These are phyloP conservation scores for Aethionema arabicum DNA, from an alignment of 345 rosid species.

Conservation along the genomic window DNA sequence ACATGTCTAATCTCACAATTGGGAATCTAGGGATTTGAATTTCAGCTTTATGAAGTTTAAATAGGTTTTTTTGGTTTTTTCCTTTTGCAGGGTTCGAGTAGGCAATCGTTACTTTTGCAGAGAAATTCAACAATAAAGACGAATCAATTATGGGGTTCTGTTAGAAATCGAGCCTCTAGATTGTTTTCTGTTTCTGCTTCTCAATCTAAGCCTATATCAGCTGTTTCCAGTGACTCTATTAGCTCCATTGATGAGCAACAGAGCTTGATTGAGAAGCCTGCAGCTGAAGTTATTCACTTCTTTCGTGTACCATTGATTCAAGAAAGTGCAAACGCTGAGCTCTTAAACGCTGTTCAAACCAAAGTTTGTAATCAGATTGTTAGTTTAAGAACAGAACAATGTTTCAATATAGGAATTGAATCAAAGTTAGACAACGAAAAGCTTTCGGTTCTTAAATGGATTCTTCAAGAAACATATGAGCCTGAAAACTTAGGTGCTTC, in stretches of 20 bases:
- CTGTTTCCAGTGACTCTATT: conserved; percentile 41
- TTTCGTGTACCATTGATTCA: conserved; percentile 77
- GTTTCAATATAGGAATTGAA: conserved; percentile 71
- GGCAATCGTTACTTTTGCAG: conserved; percentile 55
- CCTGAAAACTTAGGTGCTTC: conserved; percentile 70
- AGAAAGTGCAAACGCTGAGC: conserved; percentile 62
- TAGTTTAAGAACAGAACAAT: conserved; percentile 75
- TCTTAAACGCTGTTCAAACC: conserved; percentile 62
- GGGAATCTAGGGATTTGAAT: no score
- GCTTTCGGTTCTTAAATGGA: conserved; percentile 65
- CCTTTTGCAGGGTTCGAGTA: conserved; percentile 53
- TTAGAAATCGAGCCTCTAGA: conserved; percentile 28
- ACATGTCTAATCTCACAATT: no score
- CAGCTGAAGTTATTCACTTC: conserved; percentile 59
- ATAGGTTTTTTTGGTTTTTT: no score
- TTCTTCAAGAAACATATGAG: conserved; percentile 86
- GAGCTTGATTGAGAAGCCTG: conserved; percentile 54
- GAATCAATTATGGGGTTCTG: conserved; percentile 48
- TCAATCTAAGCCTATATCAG: conserved; percentile 51
- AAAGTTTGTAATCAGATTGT: conserved; percentile 69
- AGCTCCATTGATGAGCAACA: conserved; percentile 48
- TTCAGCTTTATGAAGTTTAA: no score
- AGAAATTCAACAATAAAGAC: conserved; percentile 31
- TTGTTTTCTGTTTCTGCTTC: conserved; percentile 24
- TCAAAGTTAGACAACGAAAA: conserved; percentile 49